Percentiles rank a stretch among this genome's conserved stretches.
Evolutionary conservation across 352 stramenopile species (phyloP).

Genomic region (Phytophthora pistaciae): DNA sequence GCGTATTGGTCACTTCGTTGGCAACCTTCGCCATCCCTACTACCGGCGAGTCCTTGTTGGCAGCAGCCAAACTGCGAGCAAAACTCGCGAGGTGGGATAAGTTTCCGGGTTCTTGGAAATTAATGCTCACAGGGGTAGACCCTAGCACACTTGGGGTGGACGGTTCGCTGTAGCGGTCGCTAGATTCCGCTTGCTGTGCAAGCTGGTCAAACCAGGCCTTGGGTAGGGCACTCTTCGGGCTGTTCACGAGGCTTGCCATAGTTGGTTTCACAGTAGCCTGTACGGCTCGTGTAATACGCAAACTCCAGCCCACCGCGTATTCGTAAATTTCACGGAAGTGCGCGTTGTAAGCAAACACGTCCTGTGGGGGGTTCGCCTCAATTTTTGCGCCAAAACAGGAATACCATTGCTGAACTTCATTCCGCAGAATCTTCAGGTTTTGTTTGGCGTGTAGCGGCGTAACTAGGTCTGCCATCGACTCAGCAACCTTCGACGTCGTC

Average conservation of each 20-base stretch:
- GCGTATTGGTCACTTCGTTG: conserved; percentile 83
- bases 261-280: conserved; percentile 83
- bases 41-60: conserved; percentile 28
- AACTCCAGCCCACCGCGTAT: conserved; percentile 77
- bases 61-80: conserved; percentile 62
- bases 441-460: conserved; percentile 76
- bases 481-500: conserved; percentile 81
- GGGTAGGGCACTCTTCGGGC: conserved; percentile 76
- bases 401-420: conserved; percentile 88
- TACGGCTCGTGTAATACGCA: conserved; percentile 81
- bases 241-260: conserved; percentile 68
- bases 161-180: conserved; percentile 55
- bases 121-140: conserved; percentile 37
- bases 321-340: conserved; percentile 88
- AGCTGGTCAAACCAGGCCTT: conserved; percentile 85
- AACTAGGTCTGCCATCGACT: conserved; percentile 80
- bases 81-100: conserved; percentile 79
- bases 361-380: conserved; percentile 71
- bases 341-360: conserved; percentile 84
- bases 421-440: conserved; percentile 77
- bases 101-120: conserved; percentile 73
- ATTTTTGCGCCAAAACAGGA: conserved; percentile 83
- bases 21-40: conserved; percentile 51
- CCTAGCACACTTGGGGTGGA: conserved; percentile 38
- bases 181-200: conserved; percentile 49